These are phyloP conservation scores for Colletotrichum melonis DNA, from an alignment of 2,329 filamentous ascomycete genomes.

Conservation along the genomic window DNA sequence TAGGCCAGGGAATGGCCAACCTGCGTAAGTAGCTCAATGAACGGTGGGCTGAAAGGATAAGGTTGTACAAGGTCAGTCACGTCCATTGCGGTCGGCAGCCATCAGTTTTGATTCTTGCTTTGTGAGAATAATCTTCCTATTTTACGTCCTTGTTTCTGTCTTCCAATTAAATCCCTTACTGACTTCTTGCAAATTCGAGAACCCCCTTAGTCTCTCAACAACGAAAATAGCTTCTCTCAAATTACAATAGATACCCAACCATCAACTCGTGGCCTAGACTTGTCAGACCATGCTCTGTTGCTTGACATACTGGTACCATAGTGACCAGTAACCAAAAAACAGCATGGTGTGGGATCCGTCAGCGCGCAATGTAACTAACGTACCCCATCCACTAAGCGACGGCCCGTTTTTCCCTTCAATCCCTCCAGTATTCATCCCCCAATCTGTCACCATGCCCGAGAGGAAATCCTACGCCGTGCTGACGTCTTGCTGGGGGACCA, in stretches of 20 bases:
- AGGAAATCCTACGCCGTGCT: background rate
- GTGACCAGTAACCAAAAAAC: too few species aligned
- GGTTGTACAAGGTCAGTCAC: background rate
- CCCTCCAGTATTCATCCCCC: background rate
- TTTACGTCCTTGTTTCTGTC: background rate
- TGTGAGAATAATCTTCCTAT: background rate
- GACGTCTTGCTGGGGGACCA: constrained; percentile 1
- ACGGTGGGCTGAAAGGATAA: background rate
- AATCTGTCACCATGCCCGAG: background rate
- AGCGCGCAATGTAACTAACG: constrained; percentile 3
- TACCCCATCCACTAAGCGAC: background rate
- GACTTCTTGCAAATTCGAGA: background rate
- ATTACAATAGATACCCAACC: too few species aligned
- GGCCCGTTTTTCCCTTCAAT: background rate
- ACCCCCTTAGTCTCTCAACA: background rate
- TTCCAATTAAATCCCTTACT: background rate
- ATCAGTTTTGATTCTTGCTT: background rate
- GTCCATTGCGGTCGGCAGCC: background rate
- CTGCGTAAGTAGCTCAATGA: background rate
- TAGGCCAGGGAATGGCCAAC: background rate
- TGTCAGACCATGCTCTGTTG: background rate
- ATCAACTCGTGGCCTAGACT: background rate
- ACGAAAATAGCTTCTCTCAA: background rate
- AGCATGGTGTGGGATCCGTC: background rate
- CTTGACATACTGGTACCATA: background rate